Base-by-base conservation (phyloP, 345 rosid species). In the Populus nigra region DNA sequence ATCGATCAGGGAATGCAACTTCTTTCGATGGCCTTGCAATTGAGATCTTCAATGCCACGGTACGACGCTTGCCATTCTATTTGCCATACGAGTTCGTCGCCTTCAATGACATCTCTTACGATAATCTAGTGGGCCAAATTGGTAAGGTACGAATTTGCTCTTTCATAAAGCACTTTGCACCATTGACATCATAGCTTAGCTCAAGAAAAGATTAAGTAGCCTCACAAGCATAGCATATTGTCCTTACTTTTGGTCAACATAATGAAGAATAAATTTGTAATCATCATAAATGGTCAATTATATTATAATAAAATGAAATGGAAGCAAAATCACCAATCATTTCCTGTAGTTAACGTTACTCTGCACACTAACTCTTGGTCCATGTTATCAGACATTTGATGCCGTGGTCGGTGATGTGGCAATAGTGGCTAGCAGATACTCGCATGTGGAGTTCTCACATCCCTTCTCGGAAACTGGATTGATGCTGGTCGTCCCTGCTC, bases 401-500 rank as follows among this genome's bases (percentile, higher is more conserved):
- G 82, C 78, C 12, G 78, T 50, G 8, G 78, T 75, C 11, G 78
- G 72, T 0, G 78, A 75, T 33, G 57, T 49, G 5, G 69, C 84
- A 29, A 72, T 84, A 66, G 22, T 75, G 29, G 38, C 79, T 13
- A 9, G 1, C 2, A 27, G 84, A 65, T 78, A 15, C 23, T 2
- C 47, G 62, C 29, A 77, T 67, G 82, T 77, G 12, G 84, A 80
- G n/a, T 84, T 84, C 75, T 74, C 84, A 22, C 79, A 63, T 20
- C 81, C 84, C 3, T 80, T 74, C 68, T 33, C 86, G 8, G 83
- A 80, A 66, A 6, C 81, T 18, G 83, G 77, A 50, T 57, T 83
- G 72, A 62, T 76, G 62, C 69, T 76, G 74, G 22, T 83, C 23
- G 83, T 79, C 29, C 76, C 81, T 0, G 41, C 61, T 35, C 71